Percentiles rank a stretch among this genome's conserved stretches.
Evolutionary conservation across 2,329 filamentous ascomycete species (phyloP).

Genomic region (Bipolaris zeicola): DNA sequence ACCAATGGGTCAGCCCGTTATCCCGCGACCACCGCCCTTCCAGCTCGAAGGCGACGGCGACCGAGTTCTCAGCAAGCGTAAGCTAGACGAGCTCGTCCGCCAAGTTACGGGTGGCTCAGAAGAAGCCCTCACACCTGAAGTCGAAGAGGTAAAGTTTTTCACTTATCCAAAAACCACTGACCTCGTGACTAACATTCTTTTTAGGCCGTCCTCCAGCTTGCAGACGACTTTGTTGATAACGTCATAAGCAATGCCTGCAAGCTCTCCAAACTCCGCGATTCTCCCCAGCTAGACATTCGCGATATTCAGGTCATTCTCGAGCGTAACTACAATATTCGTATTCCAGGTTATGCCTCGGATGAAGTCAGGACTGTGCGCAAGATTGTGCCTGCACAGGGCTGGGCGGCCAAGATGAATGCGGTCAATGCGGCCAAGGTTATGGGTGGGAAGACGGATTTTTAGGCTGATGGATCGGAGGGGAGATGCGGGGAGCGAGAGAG

Average conservation of each 20-base stretch:
- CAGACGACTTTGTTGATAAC: constrained; percentile 93
- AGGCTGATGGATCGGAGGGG: not conserved
- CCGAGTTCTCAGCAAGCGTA: constrained; percentile 95
- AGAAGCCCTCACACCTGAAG: constrained; percentile 84
- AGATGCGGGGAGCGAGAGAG: no score
- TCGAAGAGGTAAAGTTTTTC: constrained; percentile 77
- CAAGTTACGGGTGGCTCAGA: constrained; percentile 87
- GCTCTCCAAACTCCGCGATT: constrained; percentile 90
- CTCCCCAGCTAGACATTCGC: constrained; percentile 82
- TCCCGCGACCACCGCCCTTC: constrained; percentile 80
- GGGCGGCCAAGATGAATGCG: constrained; percentile 97
- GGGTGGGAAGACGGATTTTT: constrained; percentile 53
- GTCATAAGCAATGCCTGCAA: constrained; percentile 86
- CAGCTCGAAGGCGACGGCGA: constrained; percentile 91
- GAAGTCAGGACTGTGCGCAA: constrained; percentile 94
- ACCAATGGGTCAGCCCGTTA: constrained; percentile 84
- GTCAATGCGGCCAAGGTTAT: constrained; percentile 88
- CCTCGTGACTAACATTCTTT: not conserved
- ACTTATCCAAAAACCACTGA: not conserved
- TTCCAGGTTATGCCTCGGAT: constrained; percentile 92
- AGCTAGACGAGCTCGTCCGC: constrained; percentile 90
- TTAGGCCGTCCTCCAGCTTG: constrained; percentile 83
- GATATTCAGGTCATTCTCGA: constrained; percentile 62
- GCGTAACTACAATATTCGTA: constrained; percentile 75
- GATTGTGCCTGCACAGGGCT: constrained; percentile 82